phyloP scores from a whole-genome alignment of 495 filamentous ascomycete species.

The Penicillium paxilli region DNA sequence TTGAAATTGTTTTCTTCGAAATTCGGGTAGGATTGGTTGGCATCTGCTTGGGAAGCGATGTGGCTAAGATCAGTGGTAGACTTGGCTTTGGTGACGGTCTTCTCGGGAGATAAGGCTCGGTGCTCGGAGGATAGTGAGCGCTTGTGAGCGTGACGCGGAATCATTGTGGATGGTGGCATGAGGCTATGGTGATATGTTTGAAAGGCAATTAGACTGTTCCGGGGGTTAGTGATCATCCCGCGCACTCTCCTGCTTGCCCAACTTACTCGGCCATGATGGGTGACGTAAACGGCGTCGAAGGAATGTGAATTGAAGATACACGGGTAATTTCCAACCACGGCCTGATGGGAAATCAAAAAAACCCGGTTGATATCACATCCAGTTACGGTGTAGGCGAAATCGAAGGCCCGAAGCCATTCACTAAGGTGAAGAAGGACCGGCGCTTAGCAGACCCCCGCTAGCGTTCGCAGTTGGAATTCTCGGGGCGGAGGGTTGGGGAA shows the following conservation, averaged over 20 bases:
- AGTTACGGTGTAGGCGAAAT: conserved; percentile 4
- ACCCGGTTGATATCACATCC: conserved; percentile 9
- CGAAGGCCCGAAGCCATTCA: conserved; percentile 19
- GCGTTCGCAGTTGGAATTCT: conserved; percentile 9
- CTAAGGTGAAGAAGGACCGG: conserved; percentile 4
- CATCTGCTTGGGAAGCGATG: conserved; percentile 15
- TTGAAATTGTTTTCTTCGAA: conserved; percentile 45
- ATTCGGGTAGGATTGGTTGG: conserved; percentile 1
- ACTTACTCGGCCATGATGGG: conserved; percentile 51
- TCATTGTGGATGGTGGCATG: conserved; percentile 44
- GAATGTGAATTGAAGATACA: conserved; percentile 14
- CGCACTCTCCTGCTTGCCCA: background rate
- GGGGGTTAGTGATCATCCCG: conserved; percentile 9
- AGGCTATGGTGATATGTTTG: conserved; percentile 43
- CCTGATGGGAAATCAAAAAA: background rate
- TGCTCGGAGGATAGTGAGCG: conserved; percentile 45
- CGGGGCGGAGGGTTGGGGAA: conserved; percentile 2
- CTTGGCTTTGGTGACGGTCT: conserved; percentile 42
- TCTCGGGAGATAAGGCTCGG: conserved; percentile 39
- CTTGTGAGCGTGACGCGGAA: conserved; percentile 42
- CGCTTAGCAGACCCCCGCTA: conserved; percentile 16
- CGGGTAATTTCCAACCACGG: background rate
- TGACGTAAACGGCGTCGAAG: conserved; percentile 28
- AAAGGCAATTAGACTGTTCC: conserved; percentile 44
- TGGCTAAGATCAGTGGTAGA: conserved; percentile 43